Evolutionary conservation across 192 early-diverging fungal genomes (phyloP), one percentile per base, ranked within the genome.

Genomic region (Podila minutissima): DNA sequence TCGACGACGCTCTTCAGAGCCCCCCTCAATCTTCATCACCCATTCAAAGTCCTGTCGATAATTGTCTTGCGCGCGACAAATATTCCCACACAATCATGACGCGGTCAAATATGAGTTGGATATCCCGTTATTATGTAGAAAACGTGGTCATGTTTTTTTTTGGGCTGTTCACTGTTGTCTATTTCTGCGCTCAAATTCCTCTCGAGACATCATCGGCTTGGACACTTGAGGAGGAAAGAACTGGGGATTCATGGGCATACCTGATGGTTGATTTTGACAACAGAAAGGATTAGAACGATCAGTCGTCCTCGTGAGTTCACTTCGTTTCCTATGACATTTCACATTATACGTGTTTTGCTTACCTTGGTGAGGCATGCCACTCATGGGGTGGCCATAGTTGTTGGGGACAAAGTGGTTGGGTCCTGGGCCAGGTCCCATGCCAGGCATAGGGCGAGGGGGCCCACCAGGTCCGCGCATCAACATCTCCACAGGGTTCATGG

Each of bases 131-230:
- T 26, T 24, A 55, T n/a, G 6, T 24, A 24, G 53, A 55, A 24
- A 55, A 55, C 53, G 24, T 55, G 22, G 53, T 55, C 53, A 55
- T 61, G 20, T 59, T 11, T 22, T 59, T 37, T 8, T 37, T 37
- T 37, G 10, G 10, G 35, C 19, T 32, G n/a, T 62, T 64, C 66
- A 69, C 64, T 73, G 62, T 32, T 81, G 77, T 73, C 77, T 81
- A 81, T 81, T 71, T 81, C 77, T 72, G 62, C 77, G 77, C 66
- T 81, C 77, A 66, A 69, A 81, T 49, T 81, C 77, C 48, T 81
- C 77, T 19, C 77, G 51, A 3, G 66, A 73, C 71, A 81, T 81
- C 77, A 81, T 81, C 8, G 77, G 77, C 71, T 81, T 81, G 19
- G 77, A 81, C 11, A 59, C 77, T 22, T 81, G 77, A 22, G 77